These are phyloP conservation scores for Colletotrichum sp. DNA, from an alignment of 2,329 filamentous ascomycete species.

Conservation along the genomic window DNA sequence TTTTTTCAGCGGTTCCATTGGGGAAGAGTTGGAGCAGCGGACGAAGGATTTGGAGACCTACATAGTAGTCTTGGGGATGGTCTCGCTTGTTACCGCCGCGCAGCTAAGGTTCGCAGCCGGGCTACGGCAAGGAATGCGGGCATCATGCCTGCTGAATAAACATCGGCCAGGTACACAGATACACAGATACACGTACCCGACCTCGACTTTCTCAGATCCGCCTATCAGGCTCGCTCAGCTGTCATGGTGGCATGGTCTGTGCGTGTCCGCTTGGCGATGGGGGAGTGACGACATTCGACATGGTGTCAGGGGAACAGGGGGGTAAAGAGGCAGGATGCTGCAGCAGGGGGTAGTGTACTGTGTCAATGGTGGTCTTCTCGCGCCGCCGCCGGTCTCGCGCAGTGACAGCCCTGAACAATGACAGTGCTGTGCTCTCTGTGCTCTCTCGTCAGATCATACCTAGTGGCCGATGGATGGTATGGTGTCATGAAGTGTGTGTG, in stretches of 20 bases:
- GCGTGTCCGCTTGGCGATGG: not conserved
- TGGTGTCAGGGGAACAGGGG: not conserved
- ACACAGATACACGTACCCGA: not conserved
- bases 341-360: not conserved
- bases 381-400: not conserved
- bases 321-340: not conserved
- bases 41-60: not conserved
- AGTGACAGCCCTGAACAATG: not conserved
- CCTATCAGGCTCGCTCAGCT: not conserved
- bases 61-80: not conserved
- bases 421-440: not conserved
- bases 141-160: constrained; percentile 13
- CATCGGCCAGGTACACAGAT: not conserved
- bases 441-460: not conserved
- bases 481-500: not conserved
- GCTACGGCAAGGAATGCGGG: constrained; percentile 5
- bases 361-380: not conserved
- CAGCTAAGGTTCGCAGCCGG: not conserved
- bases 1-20: not conserved
- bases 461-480: not conserved
- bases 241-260: constrained; percentile 1
- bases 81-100: not conserved
- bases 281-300: constrained; percentile 18
- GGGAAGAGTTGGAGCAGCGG: not conserved
- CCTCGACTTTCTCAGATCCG: not conserved